Base-by-base conservation (phyloP, 805 yeast genomes). In the Nakazawaea siamensis region DNA sequence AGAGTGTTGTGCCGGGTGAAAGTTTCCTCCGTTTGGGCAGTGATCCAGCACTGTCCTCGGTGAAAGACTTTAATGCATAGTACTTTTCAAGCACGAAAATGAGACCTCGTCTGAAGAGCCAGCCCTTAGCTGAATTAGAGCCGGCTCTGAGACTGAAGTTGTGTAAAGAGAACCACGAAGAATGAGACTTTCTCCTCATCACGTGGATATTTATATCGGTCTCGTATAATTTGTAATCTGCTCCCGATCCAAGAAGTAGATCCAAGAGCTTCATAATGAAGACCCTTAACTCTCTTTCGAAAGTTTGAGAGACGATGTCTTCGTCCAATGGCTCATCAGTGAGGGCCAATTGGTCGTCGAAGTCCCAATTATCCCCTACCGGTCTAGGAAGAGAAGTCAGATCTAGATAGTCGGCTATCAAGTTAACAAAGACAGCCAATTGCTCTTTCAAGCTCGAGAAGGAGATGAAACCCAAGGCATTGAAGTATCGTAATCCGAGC, bases 391-490 rank as follows among this genome's bases (percentile, higher is more conserved):
- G 36, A 3, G 41, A 29, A 1, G 35, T 38, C 11, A 57, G 32
- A 25, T 48, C 42, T 3, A 74, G 44, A 36, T 62, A 62, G 5
- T 63, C 62, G 15, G 69, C 48, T 2, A 65, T 52, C n/a, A 73
- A 35, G 31, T 73, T 62, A 8, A 66, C 46, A 41, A 77, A 73
- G 3, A 66, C 44, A 4, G 60, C 43, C 10, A 73, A 41, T 44
- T 75, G 76, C 11, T 55, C 55, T 31, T 58, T 63, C 3, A 74
- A 41, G 1, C 57, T 47, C 2, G 60, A 68, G 44, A 62, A 64
- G 8, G 65, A 62, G 1, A 76, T 55, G 9, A 57, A 46, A 14
- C 59, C 51, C n/a, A 68, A 49, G 18, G 46, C 49, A 2, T 62
- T 39, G 3, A 64, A 43, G 12, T 62, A 50, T 10, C 43, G 49